Percentiles rank a stretch among this genome's conserved stretches.
Evolutionary conservation across 768 basidiomycete genomes (phyloP).

Genomic region (Lactifluus rugatus): DNA sequence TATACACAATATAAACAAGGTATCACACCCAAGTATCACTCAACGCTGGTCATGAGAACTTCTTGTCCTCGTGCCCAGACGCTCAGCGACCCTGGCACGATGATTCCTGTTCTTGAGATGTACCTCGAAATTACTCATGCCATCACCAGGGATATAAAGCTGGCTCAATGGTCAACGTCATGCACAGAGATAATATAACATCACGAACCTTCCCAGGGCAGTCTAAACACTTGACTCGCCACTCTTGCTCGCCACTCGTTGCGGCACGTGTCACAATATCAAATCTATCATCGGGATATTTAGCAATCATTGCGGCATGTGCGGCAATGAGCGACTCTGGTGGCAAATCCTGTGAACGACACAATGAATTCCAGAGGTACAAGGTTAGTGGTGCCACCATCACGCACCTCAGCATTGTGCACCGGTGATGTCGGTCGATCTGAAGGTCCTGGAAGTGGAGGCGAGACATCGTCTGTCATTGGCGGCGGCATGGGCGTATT

Average conservation of each 20-base stretch:
- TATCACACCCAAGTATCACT: background rate
- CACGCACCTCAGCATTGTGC: constrained; percentile 6
- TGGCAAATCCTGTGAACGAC: constrained; percentile 25
- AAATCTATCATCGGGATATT: constrained; percentile 77
- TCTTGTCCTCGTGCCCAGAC: constrained; percentile 25
- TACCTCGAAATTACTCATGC: constrained; percentile 75
- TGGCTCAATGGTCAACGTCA: background rate
- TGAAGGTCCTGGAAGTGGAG: constrained; percentile 4
- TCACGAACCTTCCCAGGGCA: constrained; percentile 80
- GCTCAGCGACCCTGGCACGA: constrained; percentile 60
- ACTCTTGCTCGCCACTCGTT: constrained; percentile 55
- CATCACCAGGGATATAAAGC: constrained; percentile 15
- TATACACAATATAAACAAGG: constrained; percentile 18
- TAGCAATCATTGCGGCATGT: constrained; percentile 55
- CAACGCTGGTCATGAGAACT: constrained; percentile 16
- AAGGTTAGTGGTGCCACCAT: background rate
- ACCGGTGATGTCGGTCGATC: constrained; percentile 14
- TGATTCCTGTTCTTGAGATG: constrained; percentile 84
- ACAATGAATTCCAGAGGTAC: background rate
- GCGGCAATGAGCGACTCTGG: constrained; percentile 67
- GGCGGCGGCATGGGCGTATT: constrained; percentile 19
- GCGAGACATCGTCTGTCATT: constrained; percentile 13
- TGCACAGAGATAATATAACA: background rate
- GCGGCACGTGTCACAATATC: constrained; percentile 57
- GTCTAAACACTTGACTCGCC: constrained; percentile 86